Conservation (phyloP, 2,329 filamentous ascomycete genomes). For the Fusarium coicis region DNA sequence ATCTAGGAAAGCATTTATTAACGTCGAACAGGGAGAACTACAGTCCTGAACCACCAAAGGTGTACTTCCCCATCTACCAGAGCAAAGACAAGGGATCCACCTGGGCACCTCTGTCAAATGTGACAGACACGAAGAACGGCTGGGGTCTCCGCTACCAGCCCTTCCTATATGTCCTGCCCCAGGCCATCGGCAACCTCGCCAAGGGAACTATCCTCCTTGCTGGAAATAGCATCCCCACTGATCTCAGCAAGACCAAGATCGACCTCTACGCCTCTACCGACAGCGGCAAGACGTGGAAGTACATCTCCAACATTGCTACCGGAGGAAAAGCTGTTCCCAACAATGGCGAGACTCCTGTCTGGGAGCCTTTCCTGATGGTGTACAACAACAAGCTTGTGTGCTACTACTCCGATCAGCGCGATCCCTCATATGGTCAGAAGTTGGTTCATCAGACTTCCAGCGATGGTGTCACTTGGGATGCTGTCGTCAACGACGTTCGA, state of each 20-base stretch:
- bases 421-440: conserved; percentile 20
- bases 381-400: conserved; percentile 10
- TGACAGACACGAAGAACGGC: conserved; percentile 70
- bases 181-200: conserved; percentile 64
- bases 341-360: conserved; percentile 13
- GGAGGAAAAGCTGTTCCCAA: conserved; percentile 8
- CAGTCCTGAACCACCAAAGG: conserved; percentile 61
- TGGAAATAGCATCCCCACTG: background rate
- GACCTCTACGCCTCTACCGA: conserved; percentile 24
- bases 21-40: conserved; percentile 61
- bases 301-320: conserved; percentile 18
- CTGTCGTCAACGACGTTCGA: conserved; percentile 66
- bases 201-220: conserved; percentile 45
- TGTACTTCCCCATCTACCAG: conserved; percentile 63
- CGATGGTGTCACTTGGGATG: conserved; percentile 71
- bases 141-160: conserved; percentile 78
- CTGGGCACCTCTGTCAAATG: conserved; percentile 70
- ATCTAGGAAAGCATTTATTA: fast-evolving
- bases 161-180: conserved; percentile 70
- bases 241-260: conserved; percentile 17
- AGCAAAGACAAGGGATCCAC: conserved; percentile 63
- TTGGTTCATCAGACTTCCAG: conserved; percentile 70
- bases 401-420: conserved; percentile 25
- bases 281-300: conserved; percentile 15
- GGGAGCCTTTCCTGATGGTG: conserved; percentile 29